Percentiles rank a stretch among this genome's conserved stretches.
Evolutionary conservation across 257 asterid species (phyloP).

Genomic region (Anisodus acutangulus): DNA sequence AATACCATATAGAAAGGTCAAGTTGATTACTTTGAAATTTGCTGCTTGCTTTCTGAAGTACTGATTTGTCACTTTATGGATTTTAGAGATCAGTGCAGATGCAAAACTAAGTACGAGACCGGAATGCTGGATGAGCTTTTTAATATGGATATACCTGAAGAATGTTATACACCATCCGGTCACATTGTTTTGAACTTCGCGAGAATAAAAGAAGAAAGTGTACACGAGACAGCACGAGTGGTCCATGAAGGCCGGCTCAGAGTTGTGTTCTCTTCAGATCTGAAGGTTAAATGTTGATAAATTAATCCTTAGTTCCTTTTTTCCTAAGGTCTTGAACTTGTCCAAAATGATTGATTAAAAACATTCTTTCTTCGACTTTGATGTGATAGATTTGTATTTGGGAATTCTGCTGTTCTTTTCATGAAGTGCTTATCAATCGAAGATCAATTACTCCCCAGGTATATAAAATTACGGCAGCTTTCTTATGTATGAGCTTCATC

Average conservation of each 20-base stretch:
- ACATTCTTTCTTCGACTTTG: neutral
- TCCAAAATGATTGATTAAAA: neutral
- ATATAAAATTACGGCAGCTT: neutral
- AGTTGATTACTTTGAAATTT: neutral
- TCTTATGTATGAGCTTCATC: too few relatives aligned
- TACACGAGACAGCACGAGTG: constrained; percentile 33
- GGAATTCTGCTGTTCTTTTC: constrained; percentile 46
- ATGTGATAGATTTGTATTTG: constrained; percentile 39
- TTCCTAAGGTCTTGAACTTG: neutral
- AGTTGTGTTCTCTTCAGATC: constrained; percentile 38
- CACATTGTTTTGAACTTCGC: constrained; percentile 37
- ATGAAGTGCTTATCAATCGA: constrained; percentile 38
- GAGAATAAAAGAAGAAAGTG: constrained; percentile 40
- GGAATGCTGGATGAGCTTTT: constrained; percentile 33
- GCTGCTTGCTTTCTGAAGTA: neutral
- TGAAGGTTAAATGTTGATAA: constrained; percentile 42
- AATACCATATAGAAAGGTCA: neutral
- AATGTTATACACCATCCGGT: constrained; percentile 31
- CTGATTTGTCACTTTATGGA: neutral
- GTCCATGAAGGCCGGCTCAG: constrained; percentile 43
- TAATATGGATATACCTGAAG: constrained; percentile 29
- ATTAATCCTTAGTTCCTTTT: neutral
- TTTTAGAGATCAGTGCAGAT: constrained; percentile 32
- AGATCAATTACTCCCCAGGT: constrained; percentile 41
- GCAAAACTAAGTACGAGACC: constrained; percentile 37